Evolutionary conservation across 2,329 filamentous ascomycete species (phyloP).

Genomic region (Stagonosporopsis cucurbitacearum): DNA sequence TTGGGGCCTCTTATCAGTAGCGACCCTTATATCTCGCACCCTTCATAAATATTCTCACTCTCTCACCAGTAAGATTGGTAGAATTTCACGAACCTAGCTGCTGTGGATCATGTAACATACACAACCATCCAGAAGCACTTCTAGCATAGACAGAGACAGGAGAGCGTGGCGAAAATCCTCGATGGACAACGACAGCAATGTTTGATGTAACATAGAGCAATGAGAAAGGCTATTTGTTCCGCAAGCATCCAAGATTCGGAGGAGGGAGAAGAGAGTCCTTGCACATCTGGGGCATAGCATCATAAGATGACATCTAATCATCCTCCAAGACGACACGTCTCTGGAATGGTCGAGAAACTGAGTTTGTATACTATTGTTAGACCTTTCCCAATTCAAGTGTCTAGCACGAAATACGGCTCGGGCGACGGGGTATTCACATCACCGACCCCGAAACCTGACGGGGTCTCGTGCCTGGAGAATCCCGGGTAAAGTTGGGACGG

Average conservation of each 20-base stretch:
- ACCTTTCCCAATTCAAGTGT: neutral
- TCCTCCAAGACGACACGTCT: constrained; percentile 4
- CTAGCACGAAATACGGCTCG: constrained; percentile 1
- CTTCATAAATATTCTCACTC: too few relatives aligned
- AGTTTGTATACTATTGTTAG: constrained; percentile 7
- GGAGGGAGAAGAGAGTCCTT: neutral
- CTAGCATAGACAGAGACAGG: too few relatives aligned
- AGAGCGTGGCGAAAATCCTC: neutral
- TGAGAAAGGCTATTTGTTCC: neutral
- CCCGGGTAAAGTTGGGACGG: neutral
- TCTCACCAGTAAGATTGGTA: too few relatives aligned
- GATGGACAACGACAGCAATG: neutral
- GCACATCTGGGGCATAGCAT: neutral
- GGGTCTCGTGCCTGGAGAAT: neutral
- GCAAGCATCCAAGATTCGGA: neutral
- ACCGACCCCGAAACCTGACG: neutral
- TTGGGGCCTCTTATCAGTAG: too few relatives aligned
- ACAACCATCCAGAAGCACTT: too few relatives aligned
- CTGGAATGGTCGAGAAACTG: neutral
- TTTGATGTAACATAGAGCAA: neutral
- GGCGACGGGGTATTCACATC: constrained; percentile 1
- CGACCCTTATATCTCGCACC: too few relatives aligned
- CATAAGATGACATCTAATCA: neutral
- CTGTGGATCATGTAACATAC: too few relatives aligned
- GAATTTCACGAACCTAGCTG: too few relatives aligned